A percentile compares a stretch with the other conserved stretches of the same genome.
Conservation (phyloP, 1,284 basidiomycete genomes). For the Pulveroboletus sp. region DNA sequence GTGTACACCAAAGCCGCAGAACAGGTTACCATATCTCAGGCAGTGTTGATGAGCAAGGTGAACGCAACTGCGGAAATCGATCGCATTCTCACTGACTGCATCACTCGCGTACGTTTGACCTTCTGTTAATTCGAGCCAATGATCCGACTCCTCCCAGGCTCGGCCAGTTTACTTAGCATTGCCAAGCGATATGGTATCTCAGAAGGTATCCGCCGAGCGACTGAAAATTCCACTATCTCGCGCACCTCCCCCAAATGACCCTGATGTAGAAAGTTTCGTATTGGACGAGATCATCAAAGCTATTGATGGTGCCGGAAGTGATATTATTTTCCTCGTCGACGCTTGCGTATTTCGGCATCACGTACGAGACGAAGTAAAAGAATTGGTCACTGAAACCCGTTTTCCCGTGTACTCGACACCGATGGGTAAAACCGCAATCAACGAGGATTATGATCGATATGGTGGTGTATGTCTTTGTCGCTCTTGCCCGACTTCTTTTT, state of each 20-base stretch:
- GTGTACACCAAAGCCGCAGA: conserved; percentile 77
- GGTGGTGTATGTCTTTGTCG: conserved; percentile 60
- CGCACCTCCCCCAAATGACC: conserved; percentile 48
- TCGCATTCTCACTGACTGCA: conserved; percentile 70
- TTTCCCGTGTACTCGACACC: conserved; percentile 81
- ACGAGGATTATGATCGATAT: conserved; percentile 80
- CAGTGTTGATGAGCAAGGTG: conserved; percentile 49
- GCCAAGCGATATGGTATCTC: conserved; percentile 80
- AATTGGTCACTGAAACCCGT: conserved; percentile 67
- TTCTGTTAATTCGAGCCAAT: not conserved
- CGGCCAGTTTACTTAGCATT: conserved; percentile 88
- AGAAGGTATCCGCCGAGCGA: conserved; percentile 62
- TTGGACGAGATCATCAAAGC: conserved; percentile 67
- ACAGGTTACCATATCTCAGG: conserved; percentile 74
- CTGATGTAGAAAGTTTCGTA: conserved; percentile 66
- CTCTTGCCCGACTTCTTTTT: conserved; percentile 2
- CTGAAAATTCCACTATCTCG: conserved; percentile 63
- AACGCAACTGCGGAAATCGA: conserved; percentile 76
- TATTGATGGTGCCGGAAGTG: conserved; percentile 57
- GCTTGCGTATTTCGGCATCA: conserved; percentile 85
- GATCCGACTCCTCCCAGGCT: conserved; percentile 42
- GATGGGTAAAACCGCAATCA: conserved; percentile 86
- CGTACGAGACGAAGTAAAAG: conserved; percentile 62
- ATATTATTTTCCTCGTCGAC: conserved; percentile 82
- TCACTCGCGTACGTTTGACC: conserved; percentile 48